These are phyloP conservation scores for Trichoderma sp. DNA, from an alignment of 2,329 filamentous ascomycete species.

Conservation along the genomic window DNA sequence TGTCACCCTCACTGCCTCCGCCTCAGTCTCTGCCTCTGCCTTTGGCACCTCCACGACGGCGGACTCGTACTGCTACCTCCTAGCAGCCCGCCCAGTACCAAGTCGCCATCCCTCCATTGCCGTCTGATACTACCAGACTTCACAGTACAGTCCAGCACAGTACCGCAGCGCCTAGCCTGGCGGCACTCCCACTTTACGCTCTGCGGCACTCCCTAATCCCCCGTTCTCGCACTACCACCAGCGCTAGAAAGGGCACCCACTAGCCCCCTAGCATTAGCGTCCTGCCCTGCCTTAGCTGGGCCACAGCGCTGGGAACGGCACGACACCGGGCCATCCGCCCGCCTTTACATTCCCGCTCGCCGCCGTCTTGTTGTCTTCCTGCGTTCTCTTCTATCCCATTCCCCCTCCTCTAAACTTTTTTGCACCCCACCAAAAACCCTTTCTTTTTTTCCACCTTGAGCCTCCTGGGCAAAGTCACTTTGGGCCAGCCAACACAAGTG, in stretches of 20 bases:
- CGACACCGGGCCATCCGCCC: conserved; percentile 39
- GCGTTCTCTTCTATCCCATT: conserved; percentile 18
- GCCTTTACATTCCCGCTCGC: conserved; percentile 36
- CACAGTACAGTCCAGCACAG: not conserved
- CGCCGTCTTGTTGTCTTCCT: conserved; percentile 18
- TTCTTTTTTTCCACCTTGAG: not conserved
- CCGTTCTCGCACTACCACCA: conserved; percentile 11
- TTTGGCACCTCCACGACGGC: not conserved
- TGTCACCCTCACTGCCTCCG: not conserved
- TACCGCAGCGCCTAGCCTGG: too few relatives aligned
- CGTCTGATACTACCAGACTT: too few relatives aligned
- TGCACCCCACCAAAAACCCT: conserved; percentile 22
- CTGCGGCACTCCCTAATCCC: conserved; percentile 10
- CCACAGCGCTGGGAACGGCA: conserved; percentile 38
- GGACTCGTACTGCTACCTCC: conserved; percentile 1
- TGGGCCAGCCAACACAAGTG: not conserved
- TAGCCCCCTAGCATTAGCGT: conserved; percentile 20
- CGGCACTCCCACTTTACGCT: not conserved
- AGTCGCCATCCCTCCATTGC: too few relatives aligned
- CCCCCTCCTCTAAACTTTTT: conserved; percentile 19
- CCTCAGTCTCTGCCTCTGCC: not conserved
- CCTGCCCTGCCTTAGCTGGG: conserved; percentile 25
- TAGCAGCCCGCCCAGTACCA: too few relatives aligned
- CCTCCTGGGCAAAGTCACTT: conserved; percentile 2
- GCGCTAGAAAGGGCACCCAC: conserved; percentile 20